phyloP scores from a whole-genome alignment of 306 rosid genomes.

The Begonia peltatifolia region DNA sequence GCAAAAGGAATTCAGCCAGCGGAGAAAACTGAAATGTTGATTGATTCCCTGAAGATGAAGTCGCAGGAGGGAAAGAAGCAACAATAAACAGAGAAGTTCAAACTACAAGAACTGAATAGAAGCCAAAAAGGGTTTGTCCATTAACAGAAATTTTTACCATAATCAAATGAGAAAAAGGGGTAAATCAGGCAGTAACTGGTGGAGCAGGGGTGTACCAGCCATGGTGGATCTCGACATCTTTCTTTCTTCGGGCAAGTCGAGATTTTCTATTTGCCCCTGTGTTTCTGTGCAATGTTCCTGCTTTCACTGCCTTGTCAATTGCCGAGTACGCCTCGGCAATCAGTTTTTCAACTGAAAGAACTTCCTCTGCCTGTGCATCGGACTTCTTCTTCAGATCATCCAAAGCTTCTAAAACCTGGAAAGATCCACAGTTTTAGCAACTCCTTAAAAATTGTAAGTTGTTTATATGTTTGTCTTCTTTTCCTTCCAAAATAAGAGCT shows the following conservation, averaged over 20 bases:
- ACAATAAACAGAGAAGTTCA: no score
- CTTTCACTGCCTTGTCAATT: constrained; percentile 92
- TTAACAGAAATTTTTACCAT: background rate
- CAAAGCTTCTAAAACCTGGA: constrained; percentile 81
- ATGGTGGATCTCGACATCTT: constrained; percentile 76
- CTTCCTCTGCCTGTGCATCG: constrained; percentile 60
- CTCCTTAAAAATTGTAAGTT: no score
- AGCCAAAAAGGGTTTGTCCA: background rate
- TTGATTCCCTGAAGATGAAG: constrained; percentile 17
- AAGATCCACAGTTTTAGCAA: background rate
- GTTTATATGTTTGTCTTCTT: no score
- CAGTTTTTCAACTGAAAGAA: constrained; percentile 60
- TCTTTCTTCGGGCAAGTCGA: constrained; percentile 86
- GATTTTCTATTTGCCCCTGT: constrained; percentile 85
- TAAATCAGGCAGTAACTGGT: constrained; percentile 29
- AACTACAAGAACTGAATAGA: background rate
- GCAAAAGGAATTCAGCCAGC: constrained; percentile 54
- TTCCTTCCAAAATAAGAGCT: no score
- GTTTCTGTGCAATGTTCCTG: constrained; percentile 79
- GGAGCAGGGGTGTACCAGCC: constrained; percentile 82
- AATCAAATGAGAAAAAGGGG: background rate
- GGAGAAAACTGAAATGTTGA: constrained; percentile 39
- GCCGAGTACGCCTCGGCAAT: constrained; percentile 85
- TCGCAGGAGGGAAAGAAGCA: no score
- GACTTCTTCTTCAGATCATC: constrained; percentile 70